Evolutionary conservation across 2,329 filamentous ascomycete genomes (phyloP), one percentile per base, ranked within the genome.

Genomic region (Epichloe glyceriae): DNA sequence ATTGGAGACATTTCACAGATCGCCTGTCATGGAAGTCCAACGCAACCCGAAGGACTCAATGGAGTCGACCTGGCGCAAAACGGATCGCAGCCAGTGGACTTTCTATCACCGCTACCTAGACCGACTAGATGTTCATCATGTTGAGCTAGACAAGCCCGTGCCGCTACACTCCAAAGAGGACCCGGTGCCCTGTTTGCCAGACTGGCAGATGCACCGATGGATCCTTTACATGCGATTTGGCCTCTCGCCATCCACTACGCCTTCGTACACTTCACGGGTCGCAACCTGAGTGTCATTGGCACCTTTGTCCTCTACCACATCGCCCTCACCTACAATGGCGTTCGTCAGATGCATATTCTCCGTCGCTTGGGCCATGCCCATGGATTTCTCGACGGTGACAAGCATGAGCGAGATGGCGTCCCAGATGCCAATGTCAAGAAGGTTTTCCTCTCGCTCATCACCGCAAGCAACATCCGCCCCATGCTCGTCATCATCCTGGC

Each of bases 381-480:
- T 39, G 66, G 66, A 5, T 59, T 58, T 44, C 51, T 60, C 3
- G 58, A 60, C 39, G 58, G 58, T n/a, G 57, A 60, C 35, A 22
- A 63, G 54, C 65, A 68, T 50, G 58, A 56, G 6, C 60, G 66
- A 34, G 65, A 69, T 49, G 59, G 60, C 19, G 60, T 69, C 0
- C 66, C 66, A 0, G 65, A 69, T 47, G 55, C 58, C 10, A 56
- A 53, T 15, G 59, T 62, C 37, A 33, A 41, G 45, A 62, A 59
- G 41, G 56, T 60, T 1, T 52, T 59, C 12, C 22, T 37, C 10
- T 61, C 62, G 30, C 34, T 51, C 41, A 5, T 48, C 17, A 40
- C 37, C 17, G 40, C 19, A 14, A 26, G 33, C 61, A 52, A 46
- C 15, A 46, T 55, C 30, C 58, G 62, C 17, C 54, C 55, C 1